phyloP scores from a whole-genome alignment of 2,329 filamentous ascomycete species.

The Coniella lustricola region DNA sequence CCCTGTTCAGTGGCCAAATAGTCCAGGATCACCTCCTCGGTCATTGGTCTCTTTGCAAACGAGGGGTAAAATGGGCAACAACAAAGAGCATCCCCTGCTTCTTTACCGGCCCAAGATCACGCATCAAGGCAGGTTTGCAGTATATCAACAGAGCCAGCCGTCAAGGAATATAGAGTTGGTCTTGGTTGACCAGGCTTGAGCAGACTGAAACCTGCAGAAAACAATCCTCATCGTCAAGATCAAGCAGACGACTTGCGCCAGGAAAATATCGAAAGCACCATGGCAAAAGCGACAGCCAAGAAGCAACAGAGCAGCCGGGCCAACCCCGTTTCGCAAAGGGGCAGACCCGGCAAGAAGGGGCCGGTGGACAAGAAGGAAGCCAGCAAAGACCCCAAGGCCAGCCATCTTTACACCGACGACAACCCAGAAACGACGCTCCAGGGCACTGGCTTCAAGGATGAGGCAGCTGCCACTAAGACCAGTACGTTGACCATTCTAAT shows the following conservation, averaged over 20 bases:
- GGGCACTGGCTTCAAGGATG: constrained; percentile 15
- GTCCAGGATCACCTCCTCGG: neutral
- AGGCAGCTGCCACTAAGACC: constrained; percentile 12
- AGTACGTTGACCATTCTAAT: neutral
- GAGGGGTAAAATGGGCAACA: too few species aligned
- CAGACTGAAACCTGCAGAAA: too few species aligned
- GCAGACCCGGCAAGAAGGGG: neutral
- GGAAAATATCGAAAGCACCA: neutral
- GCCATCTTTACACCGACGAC: constrained; percentile 15
- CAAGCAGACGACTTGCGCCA: neutral
- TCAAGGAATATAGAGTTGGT: too few species aligned
- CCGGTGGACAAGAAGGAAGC: neutral
- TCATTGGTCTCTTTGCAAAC: too few species aligned
- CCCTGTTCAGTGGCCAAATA: too few species aligned
- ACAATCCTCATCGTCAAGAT: too few species aligned
- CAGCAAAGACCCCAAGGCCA: constrained; percentile 7
- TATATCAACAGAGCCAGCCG: too few species aligned
- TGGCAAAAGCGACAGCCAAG: constrained; percentile 10
- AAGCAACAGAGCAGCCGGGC: constrained; percentile 13
- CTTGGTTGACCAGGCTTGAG: too few species aligned
- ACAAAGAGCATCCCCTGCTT: neutral
- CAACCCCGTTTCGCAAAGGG: constrained; percentile 13
- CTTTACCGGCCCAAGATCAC: neutral
- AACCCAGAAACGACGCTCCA: constrained; percentile 13
- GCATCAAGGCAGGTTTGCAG: too few species aligned